These are phyloP conservation scores for Peziza echinospora DNA, from an alignment of 495 filamentous ascomycete species.

Conservation along the genomic window DNA sequence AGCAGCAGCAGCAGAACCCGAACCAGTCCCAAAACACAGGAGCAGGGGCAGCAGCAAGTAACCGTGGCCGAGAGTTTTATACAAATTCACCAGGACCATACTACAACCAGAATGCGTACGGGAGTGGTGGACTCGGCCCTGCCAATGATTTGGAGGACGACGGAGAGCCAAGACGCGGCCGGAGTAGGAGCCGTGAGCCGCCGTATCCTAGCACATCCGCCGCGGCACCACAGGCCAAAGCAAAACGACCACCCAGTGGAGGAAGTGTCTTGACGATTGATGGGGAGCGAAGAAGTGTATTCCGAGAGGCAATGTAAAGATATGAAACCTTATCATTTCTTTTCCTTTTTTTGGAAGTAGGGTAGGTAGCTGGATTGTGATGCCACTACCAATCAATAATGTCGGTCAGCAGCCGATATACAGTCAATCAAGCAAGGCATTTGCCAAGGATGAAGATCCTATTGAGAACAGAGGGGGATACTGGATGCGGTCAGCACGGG, in stretches of 20 bases:
- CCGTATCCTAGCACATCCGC: background rate
- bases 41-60: no score
- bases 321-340: no score
- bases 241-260: constrained; percentile 14
- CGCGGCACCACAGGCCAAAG: background rate
- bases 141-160: no score
- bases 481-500: no score
- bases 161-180: constrained; percentile 17
- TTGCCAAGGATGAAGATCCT: no score
- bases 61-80: background rate
- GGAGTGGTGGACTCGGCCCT: background rate
- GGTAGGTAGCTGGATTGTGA: no score
- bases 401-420: no score
- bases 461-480: no score
- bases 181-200: constrained; percentile 17
- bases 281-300: constrained; percentile 34
- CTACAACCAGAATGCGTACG: background rate
- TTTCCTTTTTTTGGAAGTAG: no score
- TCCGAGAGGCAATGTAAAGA: constrained; percentile 24
- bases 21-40: no score
- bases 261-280: constrained; percentile 22
- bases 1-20: constrained; percentile 27
- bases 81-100: background rate
- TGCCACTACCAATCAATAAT: no score
- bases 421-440: no score